Conservation (phyloP, 805 yeast genomes). For the Ogataea naganishii region DNA sequence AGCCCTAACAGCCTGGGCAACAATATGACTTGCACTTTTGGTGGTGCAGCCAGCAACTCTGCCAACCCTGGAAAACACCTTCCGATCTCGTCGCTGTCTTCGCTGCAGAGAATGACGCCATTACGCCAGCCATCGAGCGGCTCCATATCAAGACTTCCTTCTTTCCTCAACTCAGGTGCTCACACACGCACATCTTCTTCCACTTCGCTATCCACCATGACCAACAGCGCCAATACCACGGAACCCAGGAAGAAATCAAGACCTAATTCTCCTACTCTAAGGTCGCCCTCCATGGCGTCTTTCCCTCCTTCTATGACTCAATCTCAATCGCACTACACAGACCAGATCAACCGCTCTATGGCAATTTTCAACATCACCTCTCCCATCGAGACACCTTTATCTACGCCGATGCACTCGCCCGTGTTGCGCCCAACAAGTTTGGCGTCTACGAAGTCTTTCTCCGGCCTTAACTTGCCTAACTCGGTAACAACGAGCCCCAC, state of each 20-base stretch:
- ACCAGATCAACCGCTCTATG: slow-evolving; percentile 12
- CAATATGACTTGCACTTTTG: slow-evolving; percentile 14
- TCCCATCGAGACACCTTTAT: slow-evolving; percentile 24
- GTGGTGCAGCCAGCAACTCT: slow-evolving; percentile 3
- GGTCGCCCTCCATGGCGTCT: slow-evolving; percentile 16
- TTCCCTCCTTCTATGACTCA: not conserved
- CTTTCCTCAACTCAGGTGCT: slow-evolving; percentile 8
- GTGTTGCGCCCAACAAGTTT: slow-evolving; percentile 18
- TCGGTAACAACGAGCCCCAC: not conserved
- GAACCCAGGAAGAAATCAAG: slow-evolving; percentile 30
- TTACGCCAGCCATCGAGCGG: slow-evolving; percentile 22
- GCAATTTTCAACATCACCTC: slow-evolving; percentile 25
- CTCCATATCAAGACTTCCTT: slow-evolving; percentile 13
- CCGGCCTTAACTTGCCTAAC: not conserved
- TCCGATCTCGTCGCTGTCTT: slow-evolving; percentile 28
- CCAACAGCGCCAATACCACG: slow-evolving; percentile 4
- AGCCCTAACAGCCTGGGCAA: slow-evolving; percentile 7
- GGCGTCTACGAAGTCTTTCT: not conserved
- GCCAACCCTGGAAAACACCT: slow-evolving; percentile 11
- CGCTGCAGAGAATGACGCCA: slow-evolving; percentile 61
- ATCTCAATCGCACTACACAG: slow-evolving; percentile 34
- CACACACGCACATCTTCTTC: slow-evolving; percentile 8
- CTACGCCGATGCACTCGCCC: slow-evolving; percentile 30
- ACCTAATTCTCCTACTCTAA: slow-evolving; percentile 22
- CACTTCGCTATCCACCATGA: slow-evolving; percentile 17